phyloP scores from a whole-genome alignment of 2,329 filamentous ascomycete species.

The Teratosphaeria zuluensis region DNA sequence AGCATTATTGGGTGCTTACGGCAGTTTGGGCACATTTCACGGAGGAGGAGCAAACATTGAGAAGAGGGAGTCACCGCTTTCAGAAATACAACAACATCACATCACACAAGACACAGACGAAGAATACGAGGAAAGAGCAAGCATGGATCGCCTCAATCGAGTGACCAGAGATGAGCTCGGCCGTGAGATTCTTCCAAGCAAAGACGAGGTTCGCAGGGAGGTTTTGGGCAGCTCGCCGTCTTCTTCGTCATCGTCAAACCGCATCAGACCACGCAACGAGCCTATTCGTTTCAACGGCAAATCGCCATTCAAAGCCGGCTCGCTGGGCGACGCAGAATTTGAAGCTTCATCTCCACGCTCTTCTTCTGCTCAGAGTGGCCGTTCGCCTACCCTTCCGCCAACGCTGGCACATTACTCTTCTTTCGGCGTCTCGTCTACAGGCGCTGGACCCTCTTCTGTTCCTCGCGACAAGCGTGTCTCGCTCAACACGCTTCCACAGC shows the following conservation, averaged over 20 bases:
- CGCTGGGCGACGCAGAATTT: conserved; percentile 38
- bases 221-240: not conserved
- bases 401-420: not conserved
- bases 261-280: not conserved
- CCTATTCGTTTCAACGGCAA: not conserved
- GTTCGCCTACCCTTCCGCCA: conserved; percentile 16
- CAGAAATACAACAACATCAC: conserved; percentile 14
- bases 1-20: conserved; percentile 20
- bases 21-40: conserved; percentile 25
- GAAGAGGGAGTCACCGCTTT: conserved; percentile 22
- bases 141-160: conserved; percentile 3
- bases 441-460: not conserved
- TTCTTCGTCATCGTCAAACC: not conserved
- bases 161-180: conserved; percentile 1
- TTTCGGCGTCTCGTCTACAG: not conserved
- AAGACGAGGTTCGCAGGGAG: conserved; percentile 58
- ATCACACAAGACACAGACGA: conserved; percentile 10
- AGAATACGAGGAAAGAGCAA: conserved; percentile 8
- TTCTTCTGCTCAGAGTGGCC: not conserved
- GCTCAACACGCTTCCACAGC: conserved; percentile 64
- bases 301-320: conserved; percentile 88
- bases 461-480: conserved; percentile 51
- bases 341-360: not conserved
- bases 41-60: conserved; percentile 7
- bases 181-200: conserved; percentile 50